Percentiles rank a stretch among this genome's conserved stretches.
These are phyloP conservation scores for Talaromyces sp. DNA, from an alignment of 2,329 filamentous ascomycete genomes.

Conservation along the genomic window DNA sequence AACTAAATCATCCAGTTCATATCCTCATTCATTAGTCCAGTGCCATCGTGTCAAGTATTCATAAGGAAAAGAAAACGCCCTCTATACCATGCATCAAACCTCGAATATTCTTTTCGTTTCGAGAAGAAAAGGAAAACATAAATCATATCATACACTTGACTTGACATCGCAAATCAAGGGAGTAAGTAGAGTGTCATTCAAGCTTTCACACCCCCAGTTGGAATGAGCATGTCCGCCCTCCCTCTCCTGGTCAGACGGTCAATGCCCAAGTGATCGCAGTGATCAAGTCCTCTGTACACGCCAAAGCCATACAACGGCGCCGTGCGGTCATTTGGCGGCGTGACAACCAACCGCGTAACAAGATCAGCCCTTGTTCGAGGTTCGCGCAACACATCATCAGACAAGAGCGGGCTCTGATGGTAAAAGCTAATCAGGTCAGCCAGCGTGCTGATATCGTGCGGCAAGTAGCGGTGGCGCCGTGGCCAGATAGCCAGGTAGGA, in stretches of 20 bases:
- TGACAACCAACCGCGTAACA: conserved; percentile 60
- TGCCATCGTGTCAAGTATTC: background rate
- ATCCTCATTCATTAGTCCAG: background rate
- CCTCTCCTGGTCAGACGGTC: conserved; percentile 48
- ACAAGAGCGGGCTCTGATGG: conserved; percentile 64
- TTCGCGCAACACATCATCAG: conserved; percentile 67
- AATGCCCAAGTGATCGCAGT: conserved; percentile 55
- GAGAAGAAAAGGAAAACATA: background rate
- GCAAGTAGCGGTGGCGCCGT: conserved; percentile 57
- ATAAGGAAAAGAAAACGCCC: background rate
- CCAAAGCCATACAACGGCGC: conserved; percentile 51
- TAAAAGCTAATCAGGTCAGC: conserved; percentile 75
- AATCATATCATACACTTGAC: conserved; percentile 6
- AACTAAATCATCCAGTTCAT: background rate
- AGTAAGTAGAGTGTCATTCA: background rate
- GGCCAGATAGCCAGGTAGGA: conserved; percentile 60
- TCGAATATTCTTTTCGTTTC: background rate
- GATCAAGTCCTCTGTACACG: conserved; percentile 53
- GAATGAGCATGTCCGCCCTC: conserved; percentile 40
- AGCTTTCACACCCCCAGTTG: conserved; percentile 24
- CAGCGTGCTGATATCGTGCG: conserved; percentile 66
- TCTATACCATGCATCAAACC: conserved; percentile 4
- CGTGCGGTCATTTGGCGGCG: conserved; percentile 32
- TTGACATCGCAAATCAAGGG: background rate
- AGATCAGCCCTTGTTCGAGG: conserved; percentile 64